Percentiles rank a stretch among this genome's conserved stretches.
These are phyloP conservation scores for Penicillium thymicola DNA, from an alignment of 2,329 filamentous ascomycete species.

Conservation along the genomic window DNA sequence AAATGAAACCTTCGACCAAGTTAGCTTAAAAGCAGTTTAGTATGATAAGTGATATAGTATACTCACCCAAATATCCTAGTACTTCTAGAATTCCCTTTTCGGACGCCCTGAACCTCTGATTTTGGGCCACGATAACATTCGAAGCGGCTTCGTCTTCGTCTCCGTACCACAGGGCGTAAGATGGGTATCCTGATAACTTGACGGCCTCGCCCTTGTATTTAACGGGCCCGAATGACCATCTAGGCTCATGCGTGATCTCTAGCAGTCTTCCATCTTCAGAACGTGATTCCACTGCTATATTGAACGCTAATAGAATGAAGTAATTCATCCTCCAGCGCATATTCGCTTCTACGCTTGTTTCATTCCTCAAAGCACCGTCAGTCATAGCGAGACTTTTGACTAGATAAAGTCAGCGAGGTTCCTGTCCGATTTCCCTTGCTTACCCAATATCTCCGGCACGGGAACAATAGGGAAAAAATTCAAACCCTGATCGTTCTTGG, in stretches of 20 bases:
- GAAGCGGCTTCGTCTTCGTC: constrained; percentile 1
- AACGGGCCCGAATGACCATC: constrained; percentile 1
- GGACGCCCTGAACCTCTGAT: neutral
- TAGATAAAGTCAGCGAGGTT: neutral
- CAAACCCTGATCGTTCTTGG: neutral
- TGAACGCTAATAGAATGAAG: neutral
- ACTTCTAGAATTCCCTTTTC: constrained; percentile 1
- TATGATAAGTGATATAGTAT: neutral
- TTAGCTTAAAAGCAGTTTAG: neutral
- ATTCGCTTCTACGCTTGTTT: neutral
- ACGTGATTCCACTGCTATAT: neutral
- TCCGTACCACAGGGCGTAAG: constrained; percentile 1
- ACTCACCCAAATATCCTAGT: constrained; percentile 4
- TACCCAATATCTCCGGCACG: neutral
- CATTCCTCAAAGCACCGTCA: neutral
- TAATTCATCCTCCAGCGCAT: constrained; percentile 1
- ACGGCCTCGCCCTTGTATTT: neutral
- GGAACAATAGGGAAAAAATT: neutral
- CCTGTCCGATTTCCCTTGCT: neutral
- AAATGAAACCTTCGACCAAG: neutral
- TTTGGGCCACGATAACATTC: constrained; percentile 1
- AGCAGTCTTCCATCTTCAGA: neutral
- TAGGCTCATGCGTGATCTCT: neutral
- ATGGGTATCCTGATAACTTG: constrained; percentile 1
- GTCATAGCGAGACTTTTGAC: neutral